Conservation (phyloP, 306 rosid genomes). For the Citrullus amarus region DNA sequence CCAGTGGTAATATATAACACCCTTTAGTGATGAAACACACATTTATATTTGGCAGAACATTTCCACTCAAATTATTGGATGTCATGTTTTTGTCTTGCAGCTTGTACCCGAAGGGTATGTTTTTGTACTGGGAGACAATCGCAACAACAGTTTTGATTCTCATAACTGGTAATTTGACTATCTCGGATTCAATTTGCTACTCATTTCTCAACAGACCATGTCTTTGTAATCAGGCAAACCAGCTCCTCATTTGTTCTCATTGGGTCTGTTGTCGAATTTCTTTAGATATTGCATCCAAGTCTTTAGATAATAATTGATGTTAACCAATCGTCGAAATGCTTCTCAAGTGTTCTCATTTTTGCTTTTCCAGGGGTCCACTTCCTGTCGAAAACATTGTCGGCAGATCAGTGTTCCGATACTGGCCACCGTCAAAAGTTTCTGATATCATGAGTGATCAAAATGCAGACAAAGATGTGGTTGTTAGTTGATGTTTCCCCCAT, state of each 20-base stretch:
- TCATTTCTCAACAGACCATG: not conserved
- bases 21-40: not conserved
- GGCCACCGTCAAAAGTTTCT: conserved; percentile 82
- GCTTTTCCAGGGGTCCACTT: conserved; percentile 81
- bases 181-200: not conserved
- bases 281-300: conserved; percentile 9
- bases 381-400: conserved; percentile 83
- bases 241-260: not conserved
- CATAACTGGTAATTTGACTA: conserved; percentile 63
- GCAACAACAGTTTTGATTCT: conserved; percentile 88
- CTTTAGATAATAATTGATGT: not conserved
- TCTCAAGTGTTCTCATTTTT: not conserved
- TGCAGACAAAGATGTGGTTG: conserved; percentile 27
- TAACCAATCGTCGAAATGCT: not conserved
- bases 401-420: conserved; percentile 77
- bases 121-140: conserved; percentile 94
- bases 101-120: conserved; percentile 85
- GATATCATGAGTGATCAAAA: conserved; percentile 21
- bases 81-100: conserved; percentile 26
- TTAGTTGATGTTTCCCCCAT: conserved; percentile 31
- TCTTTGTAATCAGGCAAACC: not conserved
- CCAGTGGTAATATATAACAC: conserved; percentile 35
- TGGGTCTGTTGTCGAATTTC: conserved; percentile 11
- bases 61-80: not conserved
- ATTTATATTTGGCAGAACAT: not conserved